Evolutionary conservation across 345 rosid genomes (phyloP).

Genomic region (Rubroshorea leprosula): DNA sequence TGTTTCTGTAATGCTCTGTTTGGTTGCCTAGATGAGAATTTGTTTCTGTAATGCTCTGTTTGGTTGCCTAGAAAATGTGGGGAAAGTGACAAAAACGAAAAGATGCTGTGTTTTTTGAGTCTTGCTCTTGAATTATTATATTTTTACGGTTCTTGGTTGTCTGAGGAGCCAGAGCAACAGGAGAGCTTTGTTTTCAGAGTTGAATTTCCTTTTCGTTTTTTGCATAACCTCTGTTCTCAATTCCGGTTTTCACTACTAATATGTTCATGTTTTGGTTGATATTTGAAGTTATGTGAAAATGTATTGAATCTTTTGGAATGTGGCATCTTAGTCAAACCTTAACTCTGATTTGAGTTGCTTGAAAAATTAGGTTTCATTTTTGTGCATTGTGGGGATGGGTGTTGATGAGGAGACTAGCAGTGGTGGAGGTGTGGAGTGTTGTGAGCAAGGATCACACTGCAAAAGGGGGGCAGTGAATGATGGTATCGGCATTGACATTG

Average conservation of each 20-base stretch:
- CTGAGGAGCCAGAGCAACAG: background rate
- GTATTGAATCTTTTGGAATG: no score
- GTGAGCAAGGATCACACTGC: conserved; percentile 21
- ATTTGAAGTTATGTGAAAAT: no score
- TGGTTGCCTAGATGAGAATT: no score
- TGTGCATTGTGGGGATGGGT: conserved; percentile 28
- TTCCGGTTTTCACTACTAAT: no score
- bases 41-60: conserved; percentile 14
- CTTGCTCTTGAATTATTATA: conserved; percentile 14
- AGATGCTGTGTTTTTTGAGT: conserved; percentile 9
- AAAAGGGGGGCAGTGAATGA: conserved; percentile 31
- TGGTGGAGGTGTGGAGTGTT: conserved; percentile 27
- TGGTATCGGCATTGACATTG: conserved; percentile 29
- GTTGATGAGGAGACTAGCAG: conserved; percentile 40
- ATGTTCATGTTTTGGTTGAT: no score
- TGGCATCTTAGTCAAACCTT: conserved; percentile 38
- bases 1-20: no score
- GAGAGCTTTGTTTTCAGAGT: background rate
- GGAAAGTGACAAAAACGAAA: background rate
- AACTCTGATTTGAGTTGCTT: conserved; percentile 22
- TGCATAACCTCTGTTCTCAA: conserved; percentile 5
- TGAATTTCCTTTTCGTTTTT: background rate
- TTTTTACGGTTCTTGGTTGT: conserved; percentile 1
- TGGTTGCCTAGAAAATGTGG: conserved; percentile 10
- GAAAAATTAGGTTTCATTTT: conserved; percentile 14